Evolutionary conservation across 75 land plant species (phyloP).

Genomic region (Pinus tabuliformis): DNA sequence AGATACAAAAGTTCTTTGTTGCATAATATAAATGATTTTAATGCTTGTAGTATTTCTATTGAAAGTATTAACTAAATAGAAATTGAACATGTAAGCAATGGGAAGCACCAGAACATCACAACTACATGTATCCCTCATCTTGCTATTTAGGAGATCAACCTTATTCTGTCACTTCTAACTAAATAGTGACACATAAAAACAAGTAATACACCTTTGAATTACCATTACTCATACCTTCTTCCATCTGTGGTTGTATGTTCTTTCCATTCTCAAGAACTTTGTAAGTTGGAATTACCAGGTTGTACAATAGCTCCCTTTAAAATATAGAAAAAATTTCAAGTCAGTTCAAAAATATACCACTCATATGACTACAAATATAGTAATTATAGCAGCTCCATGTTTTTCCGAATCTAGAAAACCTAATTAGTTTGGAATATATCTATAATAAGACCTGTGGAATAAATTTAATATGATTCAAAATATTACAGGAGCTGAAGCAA

Average conservation of each 20-base stretch:
- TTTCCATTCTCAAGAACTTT: constrained; percentile 67
- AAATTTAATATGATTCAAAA: background rate
- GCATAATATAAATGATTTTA: too few species aligned
- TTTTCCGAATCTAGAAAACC: too few species aligned
- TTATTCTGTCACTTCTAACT: too few species aligned
- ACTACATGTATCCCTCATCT: too few species aligned
- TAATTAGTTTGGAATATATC: background rate
- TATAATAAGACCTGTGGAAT: background rate
- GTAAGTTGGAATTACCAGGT: constrained; percentile 13
- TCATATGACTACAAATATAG: background rate
- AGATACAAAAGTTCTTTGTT: too few species aligned
- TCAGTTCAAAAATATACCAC: background rate
- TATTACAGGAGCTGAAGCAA: constrained; percentile 18
- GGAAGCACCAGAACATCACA: too few species aligned
- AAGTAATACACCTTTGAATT: background rate
- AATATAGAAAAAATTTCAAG: background rate
- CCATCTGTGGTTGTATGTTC: constrained; percentile 74
- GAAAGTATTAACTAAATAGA: background rate
- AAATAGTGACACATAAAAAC: background rate
- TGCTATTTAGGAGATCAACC: too few species aligned
- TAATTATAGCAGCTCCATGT: too few species aligned
- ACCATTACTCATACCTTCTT: constrained; percentile 41
- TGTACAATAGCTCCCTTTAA: constrained; percentile 21
- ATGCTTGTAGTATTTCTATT: too few species aligned
- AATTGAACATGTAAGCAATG: background rate